Conservation (phyloP, 2,329 filamentous ascomycete genomes). For the Fusarium albosuccineum region DNA sequence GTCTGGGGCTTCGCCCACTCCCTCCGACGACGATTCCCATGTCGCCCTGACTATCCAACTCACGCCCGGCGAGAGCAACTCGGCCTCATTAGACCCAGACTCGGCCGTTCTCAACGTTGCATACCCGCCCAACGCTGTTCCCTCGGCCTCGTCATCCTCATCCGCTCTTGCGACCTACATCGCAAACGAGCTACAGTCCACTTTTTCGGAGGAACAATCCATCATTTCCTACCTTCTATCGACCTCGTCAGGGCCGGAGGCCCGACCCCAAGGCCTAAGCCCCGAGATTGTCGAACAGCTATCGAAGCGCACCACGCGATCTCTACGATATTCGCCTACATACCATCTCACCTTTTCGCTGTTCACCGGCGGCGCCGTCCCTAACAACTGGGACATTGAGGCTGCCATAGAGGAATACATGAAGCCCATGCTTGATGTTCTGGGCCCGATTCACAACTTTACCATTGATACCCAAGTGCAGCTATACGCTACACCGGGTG, state of each 20-base stretch:
- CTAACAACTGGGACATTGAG: constrained; percentile 94
- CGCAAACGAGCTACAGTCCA: constrained; percentile 79
- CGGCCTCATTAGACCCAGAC: constrained; percentile 76
- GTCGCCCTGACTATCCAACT: constrained; percentile 79
- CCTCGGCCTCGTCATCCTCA: constrained; percentile 76
- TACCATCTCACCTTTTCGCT: constrained; percentile 97
- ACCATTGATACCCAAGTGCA: constrained; percentile 97
- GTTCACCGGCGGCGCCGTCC: constrained; percentile 82
- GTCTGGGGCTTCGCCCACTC: constrained; percentile 29
- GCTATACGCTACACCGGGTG: constrained; percentile 83
- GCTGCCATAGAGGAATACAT: constrained; percentile 84
- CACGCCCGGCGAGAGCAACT: constrained; percentile 70
- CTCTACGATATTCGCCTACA: constrained; percentile 90
- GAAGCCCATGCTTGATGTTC: constrained; percentile 81
- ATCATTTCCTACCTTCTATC: constrained; percentile 83
- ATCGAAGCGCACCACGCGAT: constrained; percentile 81
- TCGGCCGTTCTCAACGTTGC: constrained; percentile 80
- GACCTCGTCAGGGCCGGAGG: constrained; percentile 62
- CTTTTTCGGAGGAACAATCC: constrained; percentile 90
- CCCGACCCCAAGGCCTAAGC: constrained; percentile 60
- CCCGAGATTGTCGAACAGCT: constrained; percentile 68
- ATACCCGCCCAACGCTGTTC: constrained; percentile 78
- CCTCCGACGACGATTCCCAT: constrained; percentile 58
- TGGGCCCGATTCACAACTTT: constrained; percentile 91
- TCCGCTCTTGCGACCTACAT: constrained; percentile 82